phyloP scores from a whole-genome alignment of 2,329 filamentous ascomycete genomes.

The Colletotrichum shisoi region DNA sequence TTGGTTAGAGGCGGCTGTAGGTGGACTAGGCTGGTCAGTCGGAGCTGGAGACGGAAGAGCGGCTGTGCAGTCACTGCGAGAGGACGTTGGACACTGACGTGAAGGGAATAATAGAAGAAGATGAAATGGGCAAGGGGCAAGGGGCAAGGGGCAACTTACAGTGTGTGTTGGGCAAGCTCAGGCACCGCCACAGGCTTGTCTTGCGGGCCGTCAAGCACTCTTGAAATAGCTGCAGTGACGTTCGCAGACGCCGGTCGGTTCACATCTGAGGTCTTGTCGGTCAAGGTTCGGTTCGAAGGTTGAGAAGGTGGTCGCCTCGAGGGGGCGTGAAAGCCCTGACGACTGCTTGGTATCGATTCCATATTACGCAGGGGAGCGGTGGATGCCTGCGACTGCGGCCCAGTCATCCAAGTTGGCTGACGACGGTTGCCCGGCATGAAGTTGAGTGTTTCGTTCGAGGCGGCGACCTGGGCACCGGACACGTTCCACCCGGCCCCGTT shows the following conservation, averaged over 20 bases:
- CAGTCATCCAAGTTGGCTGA: slow-evolving; percentile 48
- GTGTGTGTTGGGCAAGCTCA: slow-evolving; percentile 15
- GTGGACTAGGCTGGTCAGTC: slow-evolving; percentile 67
- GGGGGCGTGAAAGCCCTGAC: not conserved
- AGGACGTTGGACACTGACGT: slow-evolving; percentile 3
- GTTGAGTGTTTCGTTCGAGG: slow-evolving; percentile 54
- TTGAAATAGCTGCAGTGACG: not conserved
- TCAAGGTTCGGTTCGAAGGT: not conserved
- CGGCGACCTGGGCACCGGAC: slow-evolving; percentile 47
- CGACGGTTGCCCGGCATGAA: slow-evolving; percentile 50
- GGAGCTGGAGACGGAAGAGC: slow-evolving; percentile 69
- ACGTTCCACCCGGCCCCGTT: slow-evolving; percentile 7
- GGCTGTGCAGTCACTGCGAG: slow-evolving; percentile 40
- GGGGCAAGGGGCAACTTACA: slow-evolving; percentile 13
- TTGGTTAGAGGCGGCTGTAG: slow-evolving; percentile 44
- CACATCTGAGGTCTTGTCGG: slow-evolving; percentile 1
- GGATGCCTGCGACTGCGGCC: not conserved
- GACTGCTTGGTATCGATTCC: slow-evolving; percentile 5
- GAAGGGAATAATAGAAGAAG: slow-evolving; percentile 4
- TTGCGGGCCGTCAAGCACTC: not conserved
- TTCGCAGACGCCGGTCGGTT: not conserved
- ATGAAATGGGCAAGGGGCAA: slow-evolving; percentile 8
- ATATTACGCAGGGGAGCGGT: not conserved
- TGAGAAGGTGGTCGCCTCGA: not conserved
- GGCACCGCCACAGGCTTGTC: not conserved